Percentiles rank a stretch among this genome's conserved stretches.
Evolutionary conservation across 2,329 filamentous ascomycete genomes (phyloP).

Genomic region (Beauveria rudraprayagi): DNA sequence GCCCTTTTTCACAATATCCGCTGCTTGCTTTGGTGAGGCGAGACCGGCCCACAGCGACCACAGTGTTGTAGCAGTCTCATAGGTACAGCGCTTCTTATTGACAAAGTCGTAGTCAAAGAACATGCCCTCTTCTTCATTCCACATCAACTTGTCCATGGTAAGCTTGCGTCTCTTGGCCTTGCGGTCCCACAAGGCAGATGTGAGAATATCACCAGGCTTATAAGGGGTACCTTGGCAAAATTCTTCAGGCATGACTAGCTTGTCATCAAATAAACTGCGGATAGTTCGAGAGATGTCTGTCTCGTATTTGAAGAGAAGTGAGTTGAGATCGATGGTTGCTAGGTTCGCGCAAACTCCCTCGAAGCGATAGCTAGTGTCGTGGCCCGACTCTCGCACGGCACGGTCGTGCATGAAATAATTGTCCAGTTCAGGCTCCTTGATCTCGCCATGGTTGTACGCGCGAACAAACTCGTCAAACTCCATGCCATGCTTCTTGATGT

Average conservation of each 20-base stretch:
- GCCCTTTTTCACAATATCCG: conserved; percentile 68
- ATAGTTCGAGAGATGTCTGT: conserved; percentile 85
- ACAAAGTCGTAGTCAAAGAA: conserved; percentile 95
- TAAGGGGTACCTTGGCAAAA: conserved; percentile 63
- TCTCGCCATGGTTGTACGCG: conserved; percentile 72
- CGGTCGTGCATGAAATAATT: conserved; percentile 95
- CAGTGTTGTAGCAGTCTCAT: conserved; percentile 89
- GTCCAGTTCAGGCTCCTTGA: conserved; percentile 82
- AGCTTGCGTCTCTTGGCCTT: conserved; percentile 76
- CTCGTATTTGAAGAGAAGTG: conserved; percentile 93
- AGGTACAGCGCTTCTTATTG: conserved; percentile 69
- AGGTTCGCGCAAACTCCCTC: conserved; percentile 82
- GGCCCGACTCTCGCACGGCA: conserved; percentile 89
- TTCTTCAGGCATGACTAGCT: conserved; percentile 70
- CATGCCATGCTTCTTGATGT: conserved; percentile 77
- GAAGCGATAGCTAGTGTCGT: conserved; percentile 91
- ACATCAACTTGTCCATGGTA: conserved; percentile 85
- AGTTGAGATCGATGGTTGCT: conserved; percentile 91
- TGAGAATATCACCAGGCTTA: conserved; percentile 62
- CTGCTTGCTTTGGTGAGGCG: conserved; percentile 78
- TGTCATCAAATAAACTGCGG: conserved; percentile 74
- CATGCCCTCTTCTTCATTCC: conserved; percentile 88
- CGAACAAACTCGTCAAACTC: conserved; percentile 75
- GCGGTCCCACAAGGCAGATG: conserved; percentile 84
- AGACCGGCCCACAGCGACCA: conserved; percentile 97